Evolutionary conservation across 202 grass and related monocot genomes (phyloP).

Genomic region (Bolboschoenoplectus hybrid): DNA sequence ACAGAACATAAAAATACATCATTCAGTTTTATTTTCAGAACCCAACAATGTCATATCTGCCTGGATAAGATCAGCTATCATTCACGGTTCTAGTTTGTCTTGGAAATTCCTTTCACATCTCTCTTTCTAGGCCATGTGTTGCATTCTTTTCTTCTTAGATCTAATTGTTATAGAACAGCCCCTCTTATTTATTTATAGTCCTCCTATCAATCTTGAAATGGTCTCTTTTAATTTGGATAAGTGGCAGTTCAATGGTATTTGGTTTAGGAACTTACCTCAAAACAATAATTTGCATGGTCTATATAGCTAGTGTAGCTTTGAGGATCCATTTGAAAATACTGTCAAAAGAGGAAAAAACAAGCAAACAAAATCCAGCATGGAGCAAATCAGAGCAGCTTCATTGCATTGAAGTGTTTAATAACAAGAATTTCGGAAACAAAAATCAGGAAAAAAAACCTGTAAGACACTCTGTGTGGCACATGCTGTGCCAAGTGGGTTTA

Average conservation of each 20-base stretch:
- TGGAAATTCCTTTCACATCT: not conserved
- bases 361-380: conserved; percentile 15
- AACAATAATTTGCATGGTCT: conserved; percentile 88
- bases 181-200: not conserved
- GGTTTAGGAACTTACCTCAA: conserved; percentile 60
- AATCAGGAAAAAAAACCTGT: conserved; percentile 60
- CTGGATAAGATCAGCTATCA: not conserved
- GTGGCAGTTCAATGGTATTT: conserved; percentile 30
- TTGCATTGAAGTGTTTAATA: conserved; percentile 4
- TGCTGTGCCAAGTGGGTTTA: conserved; percentile 83
- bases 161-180: conserved; percentile 1
- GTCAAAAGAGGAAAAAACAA: conserved; percentile 38
- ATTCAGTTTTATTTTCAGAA: not conserved
- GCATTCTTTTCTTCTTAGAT: not conserved
- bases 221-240: not conserved
- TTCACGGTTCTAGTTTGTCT: not conserved
- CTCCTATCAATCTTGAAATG: conserved; percentile 1
- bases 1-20: not conserved
- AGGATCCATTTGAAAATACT: conserved; percentile 98
- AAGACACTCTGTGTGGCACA: conserved; percentile 98
- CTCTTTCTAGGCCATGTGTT: not conserved
- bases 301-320: conserved; percentile 69
- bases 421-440: conserved; percentile 33
- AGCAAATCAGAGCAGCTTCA: conserved; percentile 36
- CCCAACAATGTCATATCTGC: not conserved